These are phyloP conservation scores for Allomyces arbusculus DNA, from an alignment of 192 early-diverging fungal species.

Conservation along the genomic window DNA sequence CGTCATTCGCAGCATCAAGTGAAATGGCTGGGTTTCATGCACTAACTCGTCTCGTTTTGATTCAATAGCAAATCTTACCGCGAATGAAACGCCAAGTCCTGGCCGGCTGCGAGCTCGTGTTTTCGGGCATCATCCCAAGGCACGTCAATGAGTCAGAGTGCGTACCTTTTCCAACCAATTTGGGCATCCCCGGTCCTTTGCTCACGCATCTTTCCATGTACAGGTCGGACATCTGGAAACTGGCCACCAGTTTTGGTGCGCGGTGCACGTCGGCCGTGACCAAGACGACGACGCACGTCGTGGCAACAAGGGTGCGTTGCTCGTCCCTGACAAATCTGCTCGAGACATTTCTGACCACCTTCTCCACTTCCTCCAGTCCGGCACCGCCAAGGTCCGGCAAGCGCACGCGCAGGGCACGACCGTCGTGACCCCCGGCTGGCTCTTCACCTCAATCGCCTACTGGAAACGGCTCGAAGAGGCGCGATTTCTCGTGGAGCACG, in stretches of 20 bases:
- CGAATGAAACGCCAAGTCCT: conserved; percentile 40
- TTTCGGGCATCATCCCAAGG: conserved; percentile 63
- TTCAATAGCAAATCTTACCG: conserved; percentile 23
- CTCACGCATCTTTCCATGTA: conserved; percentile 8
- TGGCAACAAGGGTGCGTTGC: conserved; percentile 56
- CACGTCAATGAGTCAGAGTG: conserved; percentile 14
- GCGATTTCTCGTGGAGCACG: neutral
- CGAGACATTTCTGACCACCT: neutral
- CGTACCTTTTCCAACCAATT: neutral
- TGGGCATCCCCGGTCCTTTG: neutral
- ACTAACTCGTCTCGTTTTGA: conserved; percentile 7
- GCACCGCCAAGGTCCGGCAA: neutral
- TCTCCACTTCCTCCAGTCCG: neutral
- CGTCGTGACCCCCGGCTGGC: neutral
- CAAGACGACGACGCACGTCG: conserved; percentile 58
- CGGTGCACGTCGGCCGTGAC: conserved; percentile 39
- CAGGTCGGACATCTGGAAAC: conserved; percentile 58
- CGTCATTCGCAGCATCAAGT: neutral
- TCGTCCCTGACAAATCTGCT: neutral
- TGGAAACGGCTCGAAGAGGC: neutral
- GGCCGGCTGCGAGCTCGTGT: conserved; percentile 43
- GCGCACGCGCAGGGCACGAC: neutral
- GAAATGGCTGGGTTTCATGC: conserved; percentile 3
- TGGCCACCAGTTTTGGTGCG: conserved; percentile 67
- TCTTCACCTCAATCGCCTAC: neutral